Evolutionary conservation across 495 filamentous ascomycete species (phyloP), one percentile per base, ranked within the genome.

Genomic region (Stereocaulon alpinum): DNA sequence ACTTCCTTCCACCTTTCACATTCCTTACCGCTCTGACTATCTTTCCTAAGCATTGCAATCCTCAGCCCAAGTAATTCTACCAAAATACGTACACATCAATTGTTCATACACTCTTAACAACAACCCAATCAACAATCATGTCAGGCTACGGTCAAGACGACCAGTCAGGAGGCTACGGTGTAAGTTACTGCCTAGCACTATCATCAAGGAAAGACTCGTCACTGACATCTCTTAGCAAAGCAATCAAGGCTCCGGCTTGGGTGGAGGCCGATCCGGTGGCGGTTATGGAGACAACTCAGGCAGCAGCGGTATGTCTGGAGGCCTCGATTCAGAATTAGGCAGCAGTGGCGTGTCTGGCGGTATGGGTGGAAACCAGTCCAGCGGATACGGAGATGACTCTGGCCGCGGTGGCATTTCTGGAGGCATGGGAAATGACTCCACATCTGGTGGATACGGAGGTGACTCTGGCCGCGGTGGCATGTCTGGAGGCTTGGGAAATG

Each of bases 111-210:
- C 24, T 41, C 53, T 6, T 40, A 52, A 22, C 52, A 55, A 15
- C 15, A 32, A 34, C 12, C 6, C 20, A 66, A 52, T 47, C 52
- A 50, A 43, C 49, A 43, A 61, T 47, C 40, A 68, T 68, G 66
- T 68, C 66, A 41, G 59, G 60, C 30, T 65, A 67, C 64, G 61
- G 59, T 56, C 53, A 66, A 17, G 53, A 63, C 48, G 56, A 60
- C 7, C 60, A 44, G 24, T 55, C 51, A 15, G 55, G 60, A 45
- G 56, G 49, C 27, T 64, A 59, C 58, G 59, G 50, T 20, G 63
- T 66, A 54, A 40, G 60, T 53, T 37, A 34, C 51, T 2, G 48
- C 41, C 50, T 20, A 34, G 29, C 22, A 37, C 27, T 34, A 18
- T 3, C 11, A 27, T 37, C 18, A 17, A 27, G 14, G 14, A 15